Evolutionary conservation across 169 alveolate genomes (phyloP).

Genomic region (Cryptosporidium tyzzeri): DNA sequence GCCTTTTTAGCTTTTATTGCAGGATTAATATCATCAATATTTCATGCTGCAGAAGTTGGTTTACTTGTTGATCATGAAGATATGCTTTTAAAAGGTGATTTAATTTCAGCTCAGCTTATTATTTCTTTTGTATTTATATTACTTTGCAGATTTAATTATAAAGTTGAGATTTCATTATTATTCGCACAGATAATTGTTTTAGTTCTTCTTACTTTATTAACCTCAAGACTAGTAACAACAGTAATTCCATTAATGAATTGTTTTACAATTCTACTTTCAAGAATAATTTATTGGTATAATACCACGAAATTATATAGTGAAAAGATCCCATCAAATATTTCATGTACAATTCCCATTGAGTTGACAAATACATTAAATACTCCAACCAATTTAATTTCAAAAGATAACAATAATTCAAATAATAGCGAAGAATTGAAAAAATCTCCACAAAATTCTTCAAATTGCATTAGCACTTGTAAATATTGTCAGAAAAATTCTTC

Average conservation of each 20-base stretch:
- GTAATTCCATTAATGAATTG: constrained; percentile 50
- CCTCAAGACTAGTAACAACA: constrained; percentile 61
- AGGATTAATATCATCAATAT: constrained; percentile 64
- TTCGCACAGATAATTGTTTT: constrained; percentile 1
- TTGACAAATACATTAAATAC: constrained; percentile 45
- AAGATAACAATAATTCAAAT: not conserved
- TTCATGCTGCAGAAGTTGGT: constrained; percentile 75
- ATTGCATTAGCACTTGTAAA: not conserved
- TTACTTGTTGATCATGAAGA: constrained; percentile 30
- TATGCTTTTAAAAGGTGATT: constrained; percentile 58
- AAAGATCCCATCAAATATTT: constrained; percentile 14
- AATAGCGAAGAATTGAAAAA: not conserved
- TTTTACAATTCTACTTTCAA: constrained; percentile 22
- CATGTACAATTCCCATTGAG: constrained; percentile 58
- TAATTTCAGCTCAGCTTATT: constrained; percentile 59
- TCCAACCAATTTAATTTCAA: constrained; percentile 25
- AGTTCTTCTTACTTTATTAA: constrained; percentile 18
- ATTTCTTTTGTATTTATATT: constrained; percentile 66
- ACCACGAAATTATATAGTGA: constrained; percentile 40
- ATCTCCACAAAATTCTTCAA: not conserved
- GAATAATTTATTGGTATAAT: constrained; percentile 43
- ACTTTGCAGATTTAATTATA: constrained; percentile 47
- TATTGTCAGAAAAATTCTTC: not conserved
- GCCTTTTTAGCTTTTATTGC: constrained; percentile 66
- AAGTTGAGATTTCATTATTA: constrained; percentile 41